Evolutionary conservation across 2,329 filamentous ascomycete species (phyloP).

Genomic region (Penicillium freii): DNA sequence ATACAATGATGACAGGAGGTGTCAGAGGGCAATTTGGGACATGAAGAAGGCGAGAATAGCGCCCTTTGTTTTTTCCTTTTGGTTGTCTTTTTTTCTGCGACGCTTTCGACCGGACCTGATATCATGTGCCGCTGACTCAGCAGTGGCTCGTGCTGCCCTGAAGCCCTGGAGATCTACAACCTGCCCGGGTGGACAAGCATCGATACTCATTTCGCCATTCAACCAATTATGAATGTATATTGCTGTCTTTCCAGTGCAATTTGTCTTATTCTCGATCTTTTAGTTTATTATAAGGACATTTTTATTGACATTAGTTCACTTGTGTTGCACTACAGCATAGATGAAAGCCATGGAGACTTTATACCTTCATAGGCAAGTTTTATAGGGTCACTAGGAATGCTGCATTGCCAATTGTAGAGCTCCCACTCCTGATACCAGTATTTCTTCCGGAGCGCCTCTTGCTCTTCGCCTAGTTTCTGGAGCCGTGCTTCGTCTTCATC

Average conservation of each 20-base stretch:
- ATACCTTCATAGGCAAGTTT: background rate
- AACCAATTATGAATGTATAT: too few species aligned
- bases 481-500: background rate
- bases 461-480: background rate
- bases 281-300: background rate
- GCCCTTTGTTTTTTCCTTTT: slow-evolving; percentile 22
- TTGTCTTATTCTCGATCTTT: background rate
- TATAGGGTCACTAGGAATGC: background rate
- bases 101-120: slow-evolving; percentile 27
- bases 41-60: slow-evolving; percentile 18
- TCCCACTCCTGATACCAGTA: background rate
- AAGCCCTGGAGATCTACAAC: background rate
- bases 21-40: slow-evolving; percentile 25
- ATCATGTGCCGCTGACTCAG: slow-evolving; percentile 31
- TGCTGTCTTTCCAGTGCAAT: background rate
- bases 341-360: background rate
- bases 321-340: background rate
- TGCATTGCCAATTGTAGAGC: background rate
- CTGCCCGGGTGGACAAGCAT: background rate
- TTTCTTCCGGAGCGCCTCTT: background rate
- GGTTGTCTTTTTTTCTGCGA: slow-evolving; percentile 23
- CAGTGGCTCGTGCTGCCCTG: slow-evolving; percentile 8
- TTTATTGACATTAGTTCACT: background rate
- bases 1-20: slow-evolving; percentile 22
- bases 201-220: background rate